Evolutionary conservation across 257 asterid genomes (phyloP).

Genomic region (Nicotiana undulata): DNA sequence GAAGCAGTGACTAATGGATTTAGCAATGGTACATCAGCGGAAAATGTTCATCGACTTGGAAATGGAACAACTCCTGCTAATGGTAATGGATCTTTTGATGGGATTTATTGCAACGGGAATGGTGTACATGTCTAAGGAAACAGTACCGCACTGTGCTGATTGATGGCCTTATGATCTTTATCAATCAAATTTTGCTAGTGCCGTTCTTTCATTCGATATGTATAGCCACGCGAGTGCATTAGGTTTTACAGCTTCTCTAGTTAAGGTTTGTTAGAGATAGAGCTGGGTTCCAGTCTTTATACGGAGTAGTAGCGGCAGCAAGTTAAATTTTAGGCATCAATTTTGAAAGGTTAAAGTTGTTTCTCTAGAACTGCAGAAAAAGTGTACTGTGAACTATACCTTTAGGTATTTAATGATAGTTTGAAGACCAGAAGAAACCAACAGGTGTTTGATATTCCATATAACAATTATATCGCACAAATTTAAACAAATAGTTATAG

Average conservation of each 20-base stretch:
- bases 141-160: slow-evolving; percentile 1
- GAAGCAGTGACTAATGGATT: slow-evolving; percentile 13
- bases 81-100: slow-evolving; percentile 57
- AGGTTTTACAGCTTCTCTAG: slow-evolving; percentile 4
- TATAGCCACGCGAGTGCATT: background rate
- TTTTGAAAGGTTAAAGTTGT: background rate
- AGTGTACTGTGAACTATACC: too few species aligned
- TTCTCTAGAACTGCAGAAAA: too few species aligned
- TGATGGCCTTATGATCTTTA: background rate
- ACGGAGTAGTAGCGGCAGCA: background rate
- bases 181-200: slow-evolving; percentile 4
- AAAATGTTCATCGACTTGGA: slow-evolving; percentile 36
- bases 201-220: background rate
- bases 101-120: slow-evolving; percentile 50
- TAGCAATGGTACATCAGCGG: slow-evolving; percentile 40
- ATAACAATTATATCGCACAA: too few species aligned
- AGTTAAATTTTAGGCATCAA: background rate
- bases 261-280: background rate
- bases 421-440: too few species aligned
- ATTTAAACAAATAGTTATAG: too few species aligned
- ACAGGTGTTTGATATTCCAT: too few species aligned
- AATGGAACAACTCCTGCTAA: slow-evolving; percentile 40
- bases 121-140: slow-evolving; percentile 44
- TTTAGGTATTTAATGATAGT: too few species aligned
- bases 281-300: slow-evolving; percentile 13